Percentiles rank a stretch among this genome's conserved stretches.
Evolutionary conservation across 257 asterid species (phyloP).

Genomic region (Solanum tacnaense): DNA sequence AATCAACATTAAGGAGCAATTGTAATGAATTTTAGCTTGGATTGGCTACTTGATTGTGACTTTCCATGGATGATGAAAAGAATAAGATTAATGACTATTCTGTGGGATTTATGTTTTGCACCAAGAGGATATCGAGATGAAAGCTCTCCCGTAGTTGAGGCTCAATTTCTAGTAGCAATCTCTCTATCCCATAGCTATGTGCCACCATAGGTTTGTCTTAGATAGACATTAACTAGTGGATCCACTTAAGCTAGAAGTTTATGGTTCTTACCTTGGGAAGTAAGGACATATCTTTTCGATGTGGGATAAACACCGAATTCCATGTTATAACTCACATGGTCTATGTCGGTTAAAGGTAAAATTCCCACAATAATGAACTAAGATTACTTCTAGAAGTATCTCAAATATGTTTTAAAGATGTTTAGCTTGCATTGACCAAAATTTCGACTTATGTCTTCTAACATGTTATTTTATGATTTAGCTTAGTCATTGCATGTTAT

Average conservation of each 20-base stretch:
- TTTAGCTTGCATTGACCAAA: too few relatives aligned
- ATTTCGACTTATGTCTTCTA: too few relatives aligned
- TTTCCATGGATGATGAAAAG: not conserved
- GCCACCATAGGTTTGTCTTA: not conserved
- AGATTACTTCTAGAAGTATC: too few relatives aligned
- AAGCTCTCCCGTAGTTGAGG: not conserved
- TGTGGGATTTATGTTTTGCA: not conserved
- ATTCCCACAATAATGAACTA: too few relatives aligned
- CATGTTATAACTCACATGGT: too few relatives aligned
- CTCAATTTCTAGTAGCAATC: not conserved
- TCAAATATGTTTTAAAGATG: too few relatives aligned
- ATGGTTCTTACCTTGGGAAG: not conserved
- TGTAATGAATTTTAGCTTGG: not conserved
- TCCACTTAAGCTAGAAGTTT: not conserved
- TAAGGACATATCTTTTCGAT: too few relatives aligned
- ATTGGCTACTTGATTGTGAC: not conserved
- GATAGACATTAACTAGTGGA: not conserved
- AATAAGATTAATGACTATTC: not conserved
- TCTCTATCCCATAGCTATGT: not conserved
- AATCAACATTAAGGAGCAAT: not conserved
- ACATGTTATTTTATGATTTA: too few relatives aligned
- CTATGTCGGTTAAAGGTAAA: too few relatives aligned
- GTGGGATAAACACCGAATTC: too few relatives aligned
- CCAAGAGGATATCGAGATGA: not conserved
- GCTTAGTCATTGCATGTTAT: too few relatives aligned